phyloP scores from a whole-genome alignment of 2,329 filamentous ascomycete genomes.

The Verticillium isaacii region DNA sequence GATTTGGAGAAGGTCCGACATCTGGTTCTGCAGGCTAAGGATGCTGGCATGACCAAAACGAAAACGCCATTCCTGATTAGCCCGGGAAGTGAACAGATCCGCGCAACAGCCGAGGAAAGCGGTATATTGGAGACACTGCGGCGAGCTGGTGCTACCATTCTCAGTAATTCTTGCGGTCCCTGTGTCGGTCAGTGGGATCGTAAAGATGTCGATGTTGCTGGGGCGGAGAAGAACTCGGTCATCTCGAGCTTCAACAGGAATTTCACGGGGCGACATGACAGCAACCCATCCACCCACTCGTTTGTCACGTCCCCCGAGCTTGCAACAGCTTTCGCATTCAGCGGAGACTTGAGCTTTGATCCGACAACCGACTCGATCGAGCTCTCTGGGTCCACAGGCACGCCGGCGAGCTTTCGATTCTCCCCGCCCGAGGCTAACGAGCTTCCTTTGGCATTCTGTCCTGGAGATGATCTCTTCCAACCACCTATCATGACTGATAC shows the following conservation, averaged over 20 bases:
- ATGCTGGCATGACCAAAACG: conserved; percentile 20
- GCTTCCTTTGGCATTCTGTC: conserved; percentile 18
- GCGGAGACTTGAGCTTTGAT: conserved; percentile 29
- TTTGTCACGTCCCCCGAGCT: conserved; percentile 44
- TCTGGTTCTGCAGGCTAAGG: conserved; percentile 22
- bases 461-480: conserved; percentile 20
- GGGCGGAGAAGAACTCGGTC: conserved; percentile 23
- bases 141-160: conserved; percentile 22
- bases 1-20: conserved; percentile 24
- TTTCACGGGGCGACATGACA: conserved; percentile 29
- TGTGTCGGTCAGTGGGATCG: conserved; percentile 30
- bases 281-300: conserved; percentile 38
- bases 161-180: conserved; percentile 27
- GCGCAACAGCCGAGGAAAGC: conserved; percentile 22
- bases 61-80: conserved; percentile 24
- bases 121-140: conserved; percentile 22
- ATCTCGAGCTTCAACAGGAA: conserved; percentile 30
- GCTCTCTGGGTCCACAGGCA: not conserved
- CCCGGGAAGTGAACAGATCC: conserved; percentile 27
- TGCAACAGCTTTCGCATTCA: conserved; percentile 34
- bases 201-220: conserved; percentile 21
- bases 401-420: conserved; percentile 18
- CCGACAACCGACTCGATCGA: conserved; percentile 19
- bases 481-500: conserved; percentile 15
- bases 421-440: conserved; percentile 18